phyloP scores from a whole-genome alignment of 371 early-diverging fungal genomes.

The Globomyces sp. region DNA sequence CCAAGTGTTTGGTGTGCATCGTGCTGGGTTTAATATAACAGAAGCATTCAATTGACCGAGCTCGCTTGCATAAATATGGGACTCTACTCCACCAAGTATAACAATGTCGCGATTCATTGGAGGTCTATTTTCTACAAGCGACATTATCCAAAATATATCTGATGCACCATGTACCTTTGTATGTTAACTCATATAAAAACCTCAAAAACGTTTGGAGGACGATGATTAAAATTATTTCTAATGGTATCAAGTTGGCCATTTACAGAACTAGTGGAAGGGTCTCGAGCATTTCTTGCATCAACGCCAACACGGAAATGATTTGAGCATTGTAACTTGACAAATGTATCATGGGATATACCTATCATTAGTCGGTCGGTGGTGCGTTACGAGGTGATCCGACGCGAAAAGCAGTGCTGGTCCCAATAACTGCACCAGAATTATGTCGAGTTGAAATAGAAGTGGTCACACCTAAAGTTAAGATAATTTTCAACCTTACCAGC shows the following conservation, averaged over 20 bases:
- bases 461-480: constrained; percentile 38
- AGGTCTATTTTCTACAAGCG: too few relatives aligned
- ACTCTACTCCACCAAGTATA: constrained; percentile 67
- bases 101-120: constrained; percentile 12
- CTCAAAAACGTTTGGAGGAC: too few relatives aligned
- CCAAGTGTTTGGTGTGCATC: constrained; percentile 67
- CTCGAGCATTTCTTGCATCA: not conserved
- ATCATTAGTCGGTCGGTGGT: not conserved
- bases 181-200: too few relatives aligned
- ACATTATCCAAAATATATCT: too few relatives aligned
- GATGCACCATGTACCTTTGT: too few relatives aligned
- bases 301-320: constrained; percentile 6
- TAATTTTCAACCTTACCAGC: constrained; percentile 33
- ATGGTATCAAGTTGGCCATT: constrained; percentile 65
- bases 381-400: constrained; percentile 42
- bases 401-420: constrained; percentile 43
- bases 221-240: not conserved
- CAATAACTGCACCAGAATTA: constrained; percentile 39
- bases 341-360: constrained; percentile 2
- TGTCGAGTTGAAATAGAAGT: constrained; percentile 55
- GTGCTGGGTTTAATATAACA: constrained; percentile 63
- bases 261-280: too few relatives aligned
- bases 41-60: constrained; percentile 57
- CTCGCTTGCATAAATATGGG: constrained; percentile 62
- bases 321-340: not conserved